phyloP scores from a whole-genome alignment of 2,329 filamentous ascomycete genomes.

The Monascus ruber region DNA sequence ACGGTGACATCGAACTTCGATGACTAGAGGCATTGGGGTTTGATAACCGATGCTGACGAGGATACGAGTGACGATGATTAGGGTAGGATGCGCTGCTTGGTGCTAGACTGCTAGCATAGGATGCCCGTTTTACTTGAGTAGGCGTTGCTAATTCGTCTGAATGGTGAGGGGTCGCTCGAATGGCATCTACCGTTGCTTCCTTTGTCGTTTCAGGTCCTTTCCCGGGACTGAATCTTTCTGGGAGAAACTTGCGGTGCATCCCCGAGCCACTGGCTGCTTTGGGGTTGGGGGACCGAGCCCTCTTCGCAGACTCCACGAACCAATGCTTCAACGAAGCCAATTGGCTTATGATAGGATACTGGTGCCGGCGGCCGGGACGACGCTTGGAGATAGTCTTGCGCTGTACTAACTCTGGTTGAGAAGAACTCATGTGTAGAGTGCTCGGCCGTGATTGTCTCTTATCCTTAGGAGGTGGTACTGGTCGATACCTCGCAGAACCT shows the following conservation, averaged over 20 bases:
- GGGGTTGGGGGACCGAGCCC: slow-evolving; percentile 45
- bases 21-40: slow-evolving; percentile 25
- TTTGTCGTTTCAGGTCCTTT: slow-evolving; percentile 25
- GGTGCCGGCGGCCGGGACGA: slow-evolving; percentile 45
- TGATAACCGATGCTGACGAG: slow-evolving; percentile 24
- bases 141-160: slow-evolving; percentile 22
- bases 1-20: slow-evolving; percentile 73
- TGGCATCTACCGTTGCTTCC: slow-evolving; percentile 13
- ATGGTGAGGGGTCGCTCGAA: slow-evolving; percentile 11
- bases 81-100: slow-evolving; percentile 32
- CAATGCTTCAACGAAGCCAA: slow-evolving; percentile 59
- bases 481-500: slow-evolving; percentile 66
- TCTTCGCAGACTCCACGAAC: slow-evolving; percentile 57
- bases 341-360: slow-evolving; percentile 55
- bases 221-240: slow-evolving; percentile 27
- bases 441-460: slow-evolving; percentile 67
- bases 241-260: slow-evolving; percentile 25
- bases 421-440: slow-evolving; percentile 73
- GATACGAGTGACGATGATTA: slow-evolving; percentile 31
- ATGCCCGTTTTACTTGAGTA: slow-evolving; percentile 29
- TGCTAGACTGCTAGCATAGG: slow-evolving; percentile 30
- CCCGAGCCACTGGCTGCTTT: slow-evolving; percentile 19
- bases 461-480: slow-evolving; percentile 79
- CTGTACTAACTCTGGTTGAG: slow-evolving; percentile 50
- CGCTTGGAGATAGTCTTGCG: slow-evolving; percentile 45